Base-by-base conservation (phyloP, 78 protist genomes). In the Pelomyxa schiedti region DNA sequence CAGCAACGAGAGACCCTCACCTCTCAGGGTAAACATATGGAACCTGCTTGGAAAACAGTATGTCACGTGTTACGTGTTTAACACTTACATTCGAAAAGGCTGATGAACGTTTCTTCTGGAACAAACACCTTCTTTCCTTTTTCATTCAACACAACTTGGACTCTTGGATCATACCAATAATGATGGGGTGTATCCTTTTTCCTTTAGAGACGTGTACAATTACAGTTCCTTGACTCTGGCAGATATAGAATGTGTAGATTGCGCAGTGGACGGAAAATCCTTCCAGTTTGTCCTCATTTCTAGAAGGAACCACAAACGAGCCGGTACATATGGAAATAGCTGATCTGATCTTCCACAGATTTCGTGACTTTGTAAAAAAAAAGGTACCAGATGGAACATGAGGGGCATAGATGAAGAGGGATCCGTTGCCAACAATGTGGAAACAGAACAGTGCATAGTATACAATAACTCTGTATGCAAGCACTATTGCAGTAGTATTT, bases 321-420 rank as follows among this genome's bases (percentile, higher is more conserved):
- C 32, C 16, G 58, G 58, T 47, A 16, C 32, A 47, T 16, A 16
- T 47, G 58, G 58, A 24, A 16, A 16, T 16, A 16, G 58, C 58
- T 24, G 58, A 16, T 47, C 43, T 7, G 53, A 6, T 0, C 1
- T 37, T 41, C 69, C 73, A 7, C 32, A 86, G 37, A 42, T 90
- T 8, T 76, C 88, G 3, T 73, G 95, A 29, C 63, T 77, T 32
- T 42, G 80, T 40, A 39, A 86, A 35, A 72, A 92, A 0, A 88
- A 91, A 1, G 96, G 96, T 9, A 84, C 84, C 3, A 74, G 96
- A 6, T 89, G 77, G 76, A 69, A 80, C 42, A 78, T 86, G 1
- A 80, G 96, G 40, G 96, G 96, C 39, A 77, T 90, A 4, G 92
- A 92, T 66, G 90, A 78, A 68, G 84, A 80, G 37, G 94, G 96